Conservation (phyloP, 495 filamentous ascomycete species). For the Cercophora samala region DNA sequence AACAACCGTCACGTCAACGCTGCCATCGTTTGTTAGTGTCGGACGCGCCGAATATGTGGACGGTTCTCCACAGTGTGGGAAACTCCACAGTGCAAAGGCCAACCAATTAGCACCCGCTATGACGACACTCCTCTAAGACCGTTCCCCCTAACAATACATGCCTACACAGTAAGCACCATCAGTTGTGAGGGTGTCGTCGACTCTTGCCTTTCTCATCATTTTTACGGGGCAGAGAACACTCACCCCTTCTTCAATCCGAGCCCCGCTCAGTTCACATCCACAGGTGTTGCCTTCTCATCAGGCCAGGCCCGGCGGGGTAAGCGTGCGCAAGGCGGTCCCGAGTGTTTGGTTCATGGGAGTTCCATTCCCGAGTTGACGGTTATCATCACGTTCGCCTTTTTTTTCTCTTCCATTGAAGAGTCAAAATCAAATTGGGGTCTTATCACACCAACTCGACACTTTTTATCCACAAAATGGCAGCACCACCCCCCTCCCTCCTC, state of each 20-base stretch:
- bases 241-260: not conserved
- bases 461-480: slow-evolving; percentile 5
- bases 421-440: too few relatives aligned
- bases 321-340: not conserved
- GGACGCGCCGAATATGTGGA: not conserved
- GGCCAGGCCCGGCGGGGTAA: not conserved
- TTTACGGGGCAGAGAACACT: not conserved
- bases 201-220: not conserved
- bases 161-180: not conserved
- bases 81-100: not conserved
- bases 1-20: not conserved
- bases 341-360: not conserved
- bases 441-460: too few relatives aligned
- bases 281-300: not conserved
- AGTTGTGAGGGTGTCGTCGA: not conserved
- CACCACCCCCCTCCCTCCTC: not conserved
- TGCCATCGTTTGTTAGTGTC: not conserved
- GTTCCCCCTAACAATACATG: not conserved
- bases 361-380: too few relatives aligned
- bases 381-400: too few relatives aligned
- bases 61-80: not conserved
- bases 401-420: too few relatives aligned
- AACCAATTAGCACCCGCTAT: not conserved
- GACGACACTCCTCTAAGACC: not conserved
- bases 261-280: not conserved